Conservation (phyloP, 805 yeast genomes). For the Candida fluviatilis region DNA sequence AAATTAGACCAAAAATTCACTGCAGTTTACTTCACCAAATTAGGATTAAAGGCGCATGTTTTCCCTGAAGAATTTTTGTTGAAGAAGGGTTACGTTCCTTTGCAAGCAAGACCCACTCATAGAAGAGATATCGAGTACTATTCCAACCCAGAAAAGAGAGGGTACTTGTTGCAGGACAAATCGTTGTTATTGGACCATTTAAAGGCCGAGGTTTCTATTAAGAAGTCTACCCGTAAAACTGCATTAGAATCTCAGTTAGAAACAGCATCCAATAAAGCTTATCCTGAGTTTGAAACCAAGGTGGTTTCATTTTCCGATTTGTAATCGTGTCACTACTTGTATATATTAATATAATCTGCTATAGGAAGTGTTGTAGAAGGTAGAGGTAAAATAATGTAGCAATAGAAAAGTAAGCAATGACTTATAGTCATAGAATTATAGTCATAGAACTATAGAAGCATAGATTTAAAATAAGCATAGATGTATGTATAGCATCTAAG, state of each 20-base stretch:
- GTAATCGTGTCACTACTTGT: conserved; percentile 7
- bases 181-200: conserved; percentile 37
- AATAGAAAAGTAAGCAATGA: too few species aligned
- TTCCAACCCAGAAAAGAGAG: conserved; percentile 65
- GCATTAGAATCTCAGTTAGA: conserved; percentile 35
- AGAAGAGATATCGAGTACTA: conserved; percentile 79
- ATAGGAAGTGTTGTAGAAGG: too few species aligned
- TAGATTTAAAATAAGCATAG: too few species aligned
- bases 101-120: conserved; percentile 80
- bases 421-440: too few species aligned
- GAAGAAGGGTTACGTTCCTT: conserved; percentile 75
- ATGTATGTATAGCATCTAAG: too few species aligned
- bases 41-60: conserved; percentile 72
- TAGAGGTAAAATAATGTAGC: too few species aligned
- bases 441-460: too few species aligned
- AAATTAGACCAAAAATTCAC: conserved; percentile 68
- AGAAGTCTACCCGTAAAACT: conserved; percentile 24
- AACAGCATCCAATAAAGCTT: conserved; percentile 20
- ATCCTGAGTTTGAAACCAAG: conserved; percentile 14
- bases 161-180: conserved; percentile 54
- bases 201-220: conserved; percentile 12
- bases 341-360: background rate
- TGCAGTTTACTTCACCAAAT: conserved; percentile 58
- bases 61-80: conserved; percentile 66
- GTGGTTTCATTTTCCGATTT: conserved; percentile 18